Percentiles rank a stretch among this genome's conserved stretches.
These are phyloP conservation scores for sunflower (Helianthus annuus) DNA, from an alignment of 129 eudicot species.

Conservation along the genomic window DNA sequence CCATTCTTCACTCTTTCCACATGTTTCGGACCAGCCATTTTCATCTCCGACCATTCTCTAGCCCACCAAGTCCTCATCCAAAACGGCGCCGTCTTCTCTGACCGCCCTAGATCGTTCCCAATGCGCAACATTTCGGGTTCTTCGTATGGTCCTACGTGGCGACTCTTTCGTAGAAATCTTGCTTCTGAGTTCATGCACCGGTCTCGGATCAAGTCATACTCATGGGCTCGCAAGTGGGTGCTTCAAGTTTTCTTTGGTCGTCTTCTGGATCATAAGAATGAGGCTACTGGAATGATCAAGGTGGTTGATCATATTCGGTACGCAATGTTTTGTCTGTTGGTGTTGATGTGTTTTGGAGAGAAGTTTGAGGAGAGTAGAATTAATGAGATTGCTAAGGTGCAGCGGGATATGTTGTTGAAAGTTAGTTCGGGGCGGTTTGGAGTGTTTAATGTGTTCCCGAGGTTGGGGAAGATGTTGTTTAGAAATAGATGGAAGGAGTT, in stretches of 20 bases:
- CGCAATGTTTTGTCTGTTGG: slow-evolving; percentile 25
- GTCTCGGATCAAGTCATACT: slow-evolving; percentile 17
- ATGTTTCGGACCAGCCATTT: slow-evolving; percentile 34
- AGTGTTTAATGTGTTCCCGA: background rate
- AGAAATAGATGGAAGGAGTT: slow-evolving; percentile 20
- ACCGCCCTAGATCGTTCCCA: slow-evolving; percentile 43
- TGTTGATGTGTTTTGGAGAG: slow-evolving; percentile 39
- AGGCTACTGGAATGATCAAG: background rate
- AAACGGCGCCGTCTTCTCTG: slow-evolving; percentile 53
- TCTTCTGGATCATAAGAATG: background rate
- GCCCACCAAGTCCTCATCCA: slow-evolving; percentile 59
- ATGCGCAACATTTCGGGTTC: slow-evolving; percentile 25
- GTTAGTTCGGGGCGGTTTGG: background rate
- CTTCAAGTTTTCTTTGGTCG: slow-evolving; percentile 23
- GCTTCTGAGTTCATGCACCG: slow-evolving; percentile 35
- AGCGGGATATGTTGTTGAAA: background rate
- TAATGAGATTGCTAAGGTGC: slow-evolving; percentile 6
- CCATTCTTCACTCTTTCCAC: slow-evolving; percentile 47
- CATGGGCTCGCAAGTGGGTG: slow-evolving; percentile 38
- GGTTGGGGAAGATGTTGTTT: slow-evolving; percentile 19
- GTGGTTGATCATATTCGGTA: slow-evolving; percentile 17
- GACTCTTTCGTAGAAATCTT: slow-evolving; percentile 34
- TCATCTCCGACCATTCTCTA: slow-evolving; percentile 38
- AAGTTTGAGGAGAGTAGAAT: slow-evolving; percentile 24
- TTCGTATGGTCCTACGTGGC: slow-evolving; percentile 40